Conservation (phyloP, 116 monocot genomes). For the Dioscorea cayenensis region DNA sequence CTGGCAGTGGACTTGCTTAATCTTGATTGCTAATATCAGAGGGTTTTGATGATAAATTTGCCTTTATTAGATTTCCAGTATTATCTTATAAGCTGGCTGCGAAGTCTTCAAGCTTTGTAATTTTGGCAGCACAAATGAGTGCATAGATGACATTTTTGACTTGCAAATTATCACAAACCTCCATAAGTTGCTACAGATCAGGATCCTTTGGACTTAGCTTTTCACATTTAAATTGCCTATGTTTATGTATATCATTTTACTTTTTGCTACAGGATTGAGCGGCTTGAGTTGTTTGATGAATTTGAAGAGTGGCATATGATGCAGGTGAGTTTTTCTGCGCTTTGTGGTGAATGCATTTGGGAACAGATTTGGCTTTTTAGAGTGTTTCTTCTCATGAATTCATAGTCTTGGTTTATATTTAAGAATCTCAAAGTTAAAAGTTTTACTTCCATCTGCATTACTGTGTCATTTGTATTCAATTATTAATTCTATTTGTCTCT, state of each 20-base stretch:
- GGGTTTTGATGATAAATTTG: no score
- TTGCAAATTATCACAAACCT: background rate
- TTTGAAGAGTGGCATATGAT: constrained; percentile 99
- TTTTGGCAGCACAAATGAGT: background rate
- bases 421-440: background rate
- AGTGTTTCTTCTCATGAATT: background rate
- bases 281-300: constrained; percentile 95
- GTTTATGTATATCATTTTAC: background rate
- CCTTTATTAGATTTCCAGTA: no score
- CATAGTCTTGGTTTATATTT: background rate
- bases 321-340: constrained; percentile 59
- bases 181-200: background rate
- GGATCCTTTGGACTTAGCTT: background rate
- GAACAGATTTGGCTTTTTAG: background rate
- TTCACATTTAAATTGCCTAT: background rate
- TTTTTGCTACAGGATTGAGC: constrained; percentile 68
- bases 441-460: background rate
- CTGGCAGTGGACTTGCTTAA: no score
- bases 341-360: background rate
- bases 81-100: background rate
- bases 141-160: no score
- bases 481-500: background rate
- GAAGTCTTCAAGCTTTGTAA: background rate
- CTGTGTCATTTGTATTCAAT: background rate
- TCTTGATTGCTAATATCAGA: no score